Evolutionary conservation across 371 early-diverging fungal genomes (phyloP).

Genomic region (Umbelopsis sp.): DNA sequence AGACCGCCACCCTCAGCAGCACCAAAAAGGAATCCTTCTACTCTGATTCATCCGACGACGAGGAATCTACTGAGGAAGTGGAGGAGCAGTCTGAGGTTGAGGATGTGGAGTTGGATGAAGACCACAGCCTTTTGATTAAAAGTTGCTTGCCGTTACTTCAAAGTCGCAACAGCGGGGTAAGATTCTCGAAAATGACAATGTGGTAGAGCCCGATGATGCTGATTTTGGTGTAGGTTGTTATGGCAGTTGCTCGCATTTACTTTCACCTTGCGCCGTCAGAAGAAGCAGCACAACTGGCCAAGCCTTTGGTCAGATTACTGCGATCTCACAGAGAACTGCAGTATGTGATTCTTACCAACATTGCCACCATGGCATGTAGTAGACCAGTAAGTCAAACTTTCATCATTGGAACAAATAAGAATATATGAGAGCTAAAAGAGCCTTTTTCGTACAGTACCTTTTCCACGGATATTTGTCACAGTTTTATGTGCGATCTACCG

Average conservation of each 20-base stretch:
- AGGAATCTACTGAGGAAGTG: slow-evolving; percentile 37
- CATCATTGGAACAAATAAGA: too few relatives aligned
- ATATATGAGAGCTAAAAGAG: too few relatives aligned
- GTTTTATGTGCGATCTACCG: slow-evolving; percentile 83
- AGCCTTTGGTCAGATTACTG: slow-evolving; percentile 79
- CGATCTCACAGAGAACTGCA: slow-evolving; percentile 76
- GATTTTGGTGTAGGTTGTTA: slow-evolving; percentile 63
- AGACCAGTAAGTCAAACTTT: slow-evolving; percentile 59
- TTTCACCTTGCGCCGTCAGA: slow-evolving; percentile 75
- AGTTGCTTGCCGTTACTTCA: slow-evolving; percentile 79
- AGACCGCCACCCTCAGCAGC: slow-evolving; percentile 15
- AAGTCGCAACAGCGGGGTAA: slow-evolving; percentile 85
- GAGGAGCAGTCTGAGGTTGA: slow-evolving; percentile 33
- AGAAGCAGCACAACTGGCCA: slow-evolving; percentile 65
- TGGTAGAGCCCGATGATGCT: not conserved
- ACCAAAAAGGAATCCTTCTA: slow-evolving; percentile 32
- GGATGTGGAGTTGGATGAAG: slow-evolving; percentile 62
- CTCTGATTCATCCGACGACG: slow-evolving; percentile 39
- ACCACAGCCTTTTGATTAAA: slow-evolving; percentile 75
- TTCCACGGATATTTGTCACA: slow-evolving; percentile 74
- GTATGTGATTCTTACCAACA: slow-evolving; percentile 78
- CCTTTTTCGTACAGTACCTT: slow-evolving; percentile 44
- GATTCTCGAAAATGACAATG: slow-evolving; percentile 18
- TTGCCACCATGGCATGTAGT: slow-evolving; percentile 72
- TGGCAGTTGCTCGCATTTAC: slow-evolving; percentile 74